A percentile compares a stretch with the other conserved stretches of the same genome.
Conservation (phyloP, 2,329 filamentous ascomycete species). For the Fusarium transvaalense region DNA sequence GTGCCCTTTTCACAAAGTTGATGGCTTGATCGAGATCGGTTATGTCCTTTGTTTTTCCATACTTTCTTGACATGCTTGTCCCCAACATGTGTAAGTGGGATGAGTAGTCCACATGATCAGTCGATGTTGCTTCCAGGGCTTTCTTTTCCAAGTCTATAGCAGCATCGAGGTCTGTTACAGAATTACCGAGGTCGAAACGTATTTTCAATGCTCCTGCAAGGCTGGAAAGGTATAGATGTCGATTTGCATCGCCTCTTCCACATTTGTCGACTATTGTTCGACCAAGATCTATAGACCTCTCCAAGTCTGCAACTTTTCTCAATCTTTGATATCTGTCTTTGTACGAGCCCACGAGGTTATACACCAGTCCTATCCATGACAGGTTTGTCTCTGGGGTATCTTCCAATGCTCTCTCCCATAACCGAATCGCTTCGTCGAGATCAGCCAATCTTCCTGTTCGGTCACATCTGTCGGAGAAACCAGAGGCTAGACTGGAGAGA, state of each 20-base stretch:
- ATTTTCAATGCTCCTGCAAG: rapidly evolving
- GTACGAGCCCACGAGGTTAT: neutral
- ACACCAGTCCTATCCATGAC: neutral
- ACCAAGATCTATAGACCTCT: neutral
- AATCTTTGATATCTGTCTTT: neutral
- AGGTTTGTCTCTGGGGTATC: neutral
- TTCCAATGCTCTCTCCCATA: neutral
- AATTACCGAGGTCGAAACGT: neutral
- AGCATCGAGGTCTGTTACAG: neutral
- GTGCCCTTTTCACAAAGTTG: rapidly evolving
- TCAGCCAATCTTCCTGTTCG: neutral
- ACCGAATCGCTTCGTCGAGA: neutral
- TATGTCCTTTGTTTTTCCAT: neutral
- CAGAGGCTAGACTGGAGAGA: neutral
- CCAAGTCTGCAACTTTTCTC: neutral
- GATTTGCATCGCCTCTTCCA: neutral
- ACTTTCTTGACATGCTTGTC: neutral
- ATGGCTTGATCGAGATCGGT: neutral
- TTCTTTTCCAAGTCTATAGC: neutral
- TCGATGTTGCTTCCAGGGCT: neutral
- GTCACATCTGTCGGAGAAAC: neutral
- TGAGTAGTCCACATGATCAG: neutral
- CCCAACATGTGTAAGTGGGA: neutral
- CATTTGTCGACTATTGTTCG: neutral
- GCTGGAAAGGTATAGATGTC: neutral